Percentiles rank a stretch among this genome's conserved stretches.
Conservation (phyloP, 805 yeast genomes). For the Hanseniaspora occidentalis region DNA sequence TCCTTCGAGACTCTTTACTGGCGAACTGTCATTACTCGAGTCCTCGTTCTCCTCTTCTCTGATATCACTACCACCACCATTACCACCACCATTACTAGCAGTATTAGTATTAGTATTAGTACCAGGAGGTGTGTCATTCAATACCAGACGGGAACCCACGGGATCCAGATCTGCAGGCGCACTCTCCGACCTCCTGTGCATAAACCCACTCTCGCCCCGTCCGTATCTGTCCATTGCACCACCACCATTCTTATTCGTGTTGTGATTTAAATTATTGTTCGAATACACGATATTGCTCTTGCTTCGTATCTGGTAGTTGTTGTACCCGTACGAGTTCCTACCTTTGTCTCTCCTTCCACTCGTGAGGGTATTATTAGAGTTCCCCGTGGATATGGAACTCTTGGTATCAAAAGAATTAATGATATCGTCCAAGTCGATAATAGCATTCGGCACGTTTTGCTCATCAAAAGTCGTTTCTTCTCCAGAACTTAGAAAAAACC, state of each 20-base stretch:
- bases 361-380: constrained; percentile 15
- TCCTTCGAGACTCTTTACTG: too few relatives aligned
- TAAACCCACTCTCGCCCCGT: too few relatives aligned
- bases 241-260: too few relatives aligned
- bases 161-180: constrained; percentile 39
- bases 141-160: too few relatives aligned
- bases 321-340: too few relatives aligned
- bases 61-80: background rate
- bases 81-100: background rate
- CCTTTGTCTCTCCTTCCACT: too few relatives aligned
- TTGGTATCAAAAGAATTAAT: too few relatives aligned
- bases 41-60: background rate
- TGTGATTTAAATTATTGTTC: too few relatives aligned
- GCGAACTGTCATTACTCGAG: background rate
- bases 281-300: background rate
- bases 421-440: constrained; percentile 45
- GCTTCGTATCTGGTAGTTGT: background rate
- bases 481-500: constrained; percentile 23
- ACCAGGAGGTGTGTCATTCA: background rate
- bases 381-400: constrained; percentile 21
- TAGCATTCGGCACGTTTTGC: constrained; percentile 36
- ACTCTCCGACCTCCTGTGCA: constrained; percentile 41
- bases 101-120: background rate
- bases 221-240: too few relatives aligned
- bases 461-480: constrained; percentile 20